phyloP scores from a whole-genome alignment of 768 basidiomycete genomes.

The Pisolithus microcarpus region DNA sequence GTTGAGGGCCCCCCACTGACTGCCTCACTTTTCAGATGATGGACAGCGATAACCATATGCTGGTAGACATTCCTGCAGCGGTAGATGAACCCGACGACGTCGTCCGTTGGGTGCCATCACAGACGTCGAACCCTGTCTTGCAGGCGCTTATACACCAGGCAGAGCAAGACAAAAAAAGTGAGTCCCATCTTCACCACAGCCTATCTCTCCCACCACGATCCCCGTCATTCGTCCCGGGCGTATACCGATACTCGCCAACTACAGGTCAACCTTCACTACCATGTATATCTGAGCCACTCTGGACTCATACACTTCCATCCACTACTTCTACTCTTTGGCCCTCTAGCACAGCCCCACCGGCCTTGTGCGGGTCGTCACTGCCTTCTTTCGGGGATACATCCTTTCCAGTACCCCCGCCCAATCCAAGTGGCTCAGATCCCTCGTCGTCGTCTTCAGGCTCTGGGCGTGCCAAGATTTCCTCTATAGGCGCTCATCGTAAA shows the following conservation, averaged over 20 bases:
- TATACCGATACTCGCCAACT: background rate
- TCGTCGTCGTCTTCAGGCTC: background rate
- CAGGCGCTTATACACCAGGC: slow-evolving; percentile 21
- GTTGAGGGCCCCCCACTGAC: background rate
- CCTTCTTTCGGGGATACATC: slow-evolving; percentile 6
- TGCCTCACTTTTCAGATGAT: background rate
- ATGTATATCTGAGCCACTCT: slow-evolving; percentile 3
- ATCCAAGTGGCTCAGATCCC: slow-evolving; percentile 3
- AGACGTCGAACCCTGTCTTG: slow-evolving; percentile 16
- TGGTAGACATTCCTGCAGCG: slow-evolving; percentile 12
- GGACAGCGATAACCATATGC: slow-evolving; percentile 3
- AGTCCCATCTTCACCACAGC: background rate
- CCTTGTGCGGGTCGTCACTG: slow-evolving; percentile 2
- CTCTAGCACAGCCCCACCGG: slow-evolving; percentile 5
- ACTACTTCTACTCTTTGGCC: background rate
- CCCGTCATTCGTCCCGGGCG: background rate
- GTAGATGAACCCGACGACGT: slow-evolving; percentile 7
- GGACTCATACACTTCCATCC: slow-evolving; percentile 12
- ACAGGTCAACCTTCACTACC: slow-evolving; percentile 14
- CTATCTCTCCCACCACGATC: background rate
- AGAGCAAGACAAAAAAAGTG: slow-evolving; percentile 19
- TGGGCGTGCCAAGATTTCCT: slow-evolving; percentile 5
- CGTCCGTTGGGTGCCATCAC: slow-evolving; percentile 22
- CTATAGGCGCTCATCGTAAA: slow-evolving; percentile 6
- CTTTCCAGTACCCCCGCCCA: background rate